These are phyloP conservation scores for Ganoderma meredithae DNA, from an alignment of 1,284 basidiomycete species.

Conservation along the genomic window DNA sequence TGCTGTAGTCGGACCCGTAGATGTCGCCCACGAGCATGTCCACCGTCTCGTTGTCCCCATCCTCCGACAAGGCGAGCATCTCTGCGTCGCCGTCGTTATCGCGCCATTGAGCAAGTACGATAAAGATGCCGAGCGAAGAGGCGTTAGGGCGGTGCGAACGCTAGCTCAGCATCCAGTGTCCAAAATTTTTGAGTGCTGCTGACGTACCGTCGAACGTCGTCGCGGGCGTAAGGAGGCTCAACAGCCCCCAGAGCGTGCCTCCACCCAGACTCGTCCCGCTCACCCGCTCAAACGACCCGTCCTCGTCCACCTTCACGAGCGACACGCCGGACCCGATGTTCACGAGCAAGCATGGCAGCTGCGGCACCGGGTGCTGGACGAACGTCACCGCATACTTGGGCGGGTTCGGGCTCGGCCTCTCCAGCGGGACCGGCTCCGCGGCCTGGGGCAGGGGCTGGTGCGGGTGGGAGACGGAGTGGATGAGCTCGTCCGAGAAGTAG, in stretches of 20 bases:
- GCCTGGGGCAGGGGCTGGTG: constrained; percentile 38
- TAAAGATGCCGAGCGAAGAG: not conserved
- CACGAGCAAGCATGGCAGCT: constrained; percentile 95
- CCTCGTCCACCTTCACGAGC: constrained; percentile 96
- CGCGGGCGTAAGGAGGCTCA: constrained; percentile 96
- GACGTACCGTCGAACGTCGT: constrained; percentile 88
- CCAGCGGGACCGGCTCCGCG: constrained; percentile 50
- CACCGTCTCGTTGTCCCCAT: constrained; percentile 92
- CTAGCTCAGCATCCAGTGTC: constrained; percentile 13
- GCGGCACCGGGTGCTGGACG: constrained; percentile 79
- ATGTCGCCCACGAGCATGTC: constrained; percentile 99
- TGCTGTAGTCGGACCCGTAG: constrained; percentile 94
- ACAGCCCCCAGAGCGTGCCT: constrained; percentile 98
- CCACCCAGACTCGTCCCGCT: constrained; percentile 97
- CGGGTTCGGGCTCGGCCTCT: constrained; percentile 92
- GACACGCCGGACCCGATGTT: constrained; percentile 99
- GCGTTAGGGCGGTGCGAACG: not conserved
- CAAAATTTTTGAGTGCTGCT: not conserved
- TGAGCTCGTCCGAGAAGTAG: constrained; percentile 98
- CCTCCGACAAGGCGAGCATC: constrained; percentile 94
- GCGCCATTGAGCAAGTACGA: not conserved
- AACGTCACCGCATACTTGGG: constrained; percentile 92
- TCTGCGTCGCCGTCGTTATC: constrained; percentile 58
- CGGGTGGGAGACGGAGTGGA: constrained; percentile 85
- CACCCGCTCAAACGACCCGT: constrained; percentile 95